phyloP scores from a whole-genome alignment of 495 filamentous ascomycete species.

The Tuber aestivum region DNA sequence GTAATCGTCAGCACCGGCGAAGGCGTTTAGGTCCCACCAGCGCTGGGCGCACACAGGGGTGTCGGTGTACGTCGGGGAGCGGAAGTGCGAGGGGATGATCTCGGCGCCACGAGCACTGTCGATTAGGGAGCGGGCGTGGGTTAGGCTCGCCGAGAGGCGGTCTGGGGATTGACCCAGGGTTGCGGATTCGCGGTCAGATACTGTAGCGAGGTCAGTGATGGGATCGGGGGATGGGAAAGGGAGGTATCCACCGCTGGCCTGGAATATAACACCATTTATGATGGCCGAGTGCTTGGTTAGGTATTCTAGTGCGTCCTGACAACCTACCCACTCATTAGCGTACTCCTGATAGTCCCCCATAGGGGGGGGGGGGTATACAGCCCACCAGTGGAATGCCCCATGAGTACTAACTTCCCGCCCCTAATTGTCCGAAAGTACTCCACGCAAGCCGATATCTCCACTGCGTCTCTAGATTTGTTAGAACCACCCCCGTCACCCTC shows the following conservation, averaged over 20 bases:
- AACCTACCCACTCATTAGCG: constrained; percentile 51
- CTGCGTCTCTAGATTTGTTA: constrained; percentile 52
- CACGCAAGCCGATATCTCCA: constrained; percentile 68
- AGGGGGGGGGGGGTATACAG: neutral
- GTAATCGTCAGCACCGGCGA: constrained; percentile 69
- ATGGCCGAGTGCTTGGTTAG: constrained; percentile 46
- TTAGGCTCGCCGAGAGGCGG: neutral
- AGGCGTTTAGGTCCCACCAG: neutral
- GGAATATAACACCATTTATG: constrained; percentile 5
- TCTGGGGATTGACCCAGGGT: neutral
- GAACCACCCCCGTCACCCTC: neutral
- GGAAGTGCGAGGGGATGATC: constrained; percentile 1
- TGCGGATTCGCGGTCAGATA: neutral
- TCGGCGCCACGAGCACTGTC: neutral
- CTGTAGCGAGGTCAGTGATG: neutral
- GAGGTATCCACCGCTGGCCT: constrained; percentile 50
- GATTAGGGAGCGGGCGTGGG: constrained; percentile 1
- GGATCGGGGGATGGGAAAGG: neutral
- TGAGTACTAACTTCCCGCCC: constrained; percentile 50
- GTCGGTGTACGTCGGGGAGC: neutral
- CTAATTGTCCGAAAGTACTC: constrained; percentile 64
- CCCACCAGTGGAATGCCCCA: constrained; percentile 69
- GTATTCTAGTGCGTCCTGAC: constrained; percentile 81
- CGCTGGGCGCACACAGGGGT: neutral
- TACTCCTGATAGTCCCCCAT: neutral